Base-by-base conservation (phyloP, 352 stramenopile genomes). In the Globisporangium cederbergense region DNA sequence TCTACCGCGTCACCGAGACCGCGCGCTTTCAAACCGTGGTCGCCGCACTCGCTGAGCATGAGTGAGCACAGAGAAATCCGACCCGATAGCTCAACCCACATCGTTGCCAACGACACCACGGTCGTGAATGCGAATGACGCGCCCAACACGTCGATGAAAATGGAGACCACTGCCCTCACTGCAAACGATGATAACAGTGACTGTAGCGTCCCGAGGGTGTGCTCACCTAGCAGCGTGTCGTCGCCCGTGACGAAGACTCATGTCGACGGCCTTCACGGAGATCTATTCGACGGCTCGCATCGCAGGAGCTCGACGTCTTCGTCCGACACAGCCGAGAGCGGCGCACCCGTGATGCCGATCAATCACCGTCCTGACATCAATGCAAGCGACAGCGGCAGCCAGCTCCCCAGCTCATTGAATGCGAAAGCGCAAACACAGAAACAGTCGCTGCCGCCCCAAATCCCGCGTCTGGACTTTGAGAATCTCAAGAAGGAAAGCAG, bases 231-330 rank as follows among this genome's bases (percentile, higher is more conserved):
- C 45, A 51, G 45, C 45, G 45, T 25, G 45, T 25, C 45, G 45
- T 51, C 45, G 4, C 16, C 45, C 2, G 45, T 28, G 45, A n/a
- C 16, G 45, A 25, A 51, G 7, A 28, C 7, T 6, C 9, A 4
- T 25, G 18, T 7, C 18, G 45, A 51, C n/a, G 45, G 45, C 18
- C 16, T 28, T 14, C n/a, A 42, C 7, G 22, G 18, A 54, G 28
- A 57, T 25, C 11, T 38, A 3, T 42, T 57, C 25, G 51, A 18
- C 42, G 22, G 34, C 13, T 47, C 38, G 60, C 60, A 66, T 38
- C 60, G 60, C 52, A 40, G 51, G 10, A 66, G 60, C 42, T 66
- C 60, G 50, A 66, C 60, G 28, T 54, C 60, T 20, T 66, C 60
- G 38, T 66, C 60, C n/a, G 60, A 66, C 52, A 42, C 60, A 11